Evolutionary conservation across 108 stramenopile species (phyloP).

Genomic region (Skeletonema costatum): DNA sequence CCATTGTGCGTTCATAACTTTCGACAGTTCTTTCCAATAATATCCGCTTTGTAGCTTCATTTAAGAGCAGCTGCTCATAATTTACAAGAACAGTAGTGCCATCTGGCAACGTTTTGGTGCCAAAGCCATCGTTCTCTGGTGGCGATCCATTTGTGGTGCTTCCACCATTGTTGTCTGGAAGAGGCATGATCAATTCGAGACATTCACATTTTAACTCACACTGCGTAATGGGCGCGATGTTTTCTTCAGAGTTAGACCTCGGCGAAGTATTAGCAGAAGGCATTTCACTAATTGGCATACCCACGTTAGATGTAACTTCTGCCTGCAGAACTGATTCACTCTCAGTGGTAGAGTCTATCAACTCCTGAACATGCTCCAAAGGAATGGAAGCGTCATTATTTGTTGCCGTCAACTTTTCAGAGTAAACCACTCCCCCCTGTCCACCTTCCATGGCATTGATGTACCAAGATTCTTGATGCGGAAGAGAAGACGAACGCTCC

Average conservation of each 20-base stretch:
- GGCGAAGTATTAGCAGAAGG: conserved; percentile 25
- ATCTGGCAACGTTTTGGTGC: conserved; percentile 48
- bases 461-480: conserved; percentile 52
- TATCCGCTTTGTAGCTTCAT: conserved; percentile 68
- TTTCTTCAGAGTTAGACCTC: background rate
- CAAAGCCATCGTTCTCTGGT: conserved; percentile 34
- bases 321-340: background rate
- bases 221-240: background rate
- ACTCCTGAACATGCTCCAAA: conserved; percentile 6
- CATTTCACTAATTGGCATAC: conserved; percentile 48
- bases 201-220: conserved; percentile 45
- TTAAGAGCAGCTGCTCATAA: conserved; percentile 60
- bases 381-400: background rate
- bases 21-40: conserved; percentile 66
- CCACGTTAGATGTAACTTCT: conserved; percentile 4
- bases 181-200: conserved; percentile 40
- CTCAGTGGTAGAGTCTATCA: background rate
- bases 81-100: conserved; percentile 59
- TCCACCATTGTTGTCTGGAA: conserved; percentile 32
- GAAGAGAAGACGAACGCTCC: conserved; percentile 1
- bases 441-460: conserved; percentile 53
- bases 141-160: conserved; percentile 33
- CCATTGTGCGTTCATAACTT: conserved; percentile 25
- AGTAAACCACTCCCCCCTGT: conserved; percentile 36
- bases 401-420: background rate